Base-by-base conservation (phyloP, 1,284 basidiomycete species). In the Coriolopsis trogii region DNA sequence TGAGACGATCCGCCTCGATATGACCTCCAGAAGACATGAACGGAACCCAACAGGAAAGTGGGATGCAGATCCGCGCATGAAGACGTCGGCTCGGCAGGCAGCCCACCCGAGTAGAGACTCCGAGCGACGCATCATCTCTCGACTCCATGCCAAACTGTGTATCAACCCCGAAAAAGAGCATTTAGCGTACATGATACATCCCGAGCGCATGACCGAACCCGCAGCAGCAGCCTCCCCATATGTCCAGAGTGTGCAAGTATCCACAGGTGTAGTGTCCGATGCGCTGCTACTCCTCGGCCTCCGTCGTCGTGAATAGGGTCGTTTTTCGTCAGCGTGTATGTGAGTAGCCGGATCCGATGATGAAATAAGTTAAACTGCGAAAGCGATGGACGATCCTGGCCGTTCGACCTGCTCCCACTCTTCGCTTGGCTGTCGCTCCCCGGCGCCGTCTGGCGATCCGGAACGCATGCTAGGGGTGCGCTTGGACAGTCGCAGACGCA, bases 331-430 rank as follows among this genome's bases (percentile, higher is more conserved):
- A 31, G 15, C 6, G 25, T 18, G 18, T 9, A 42, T 33, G 29
- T 4, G 12, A 15, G 18, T 24, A 23, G 25, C n/a, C 45, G 15
- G 40, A n/a, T 43, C 25, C 23, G 10, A 36, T 39, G 20, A 20
- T 12, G 31, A 33, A 23, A 31, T 21, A 31, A 18, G n/a, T 48
- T 33, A 59, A n/a, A 53, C 48, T 23, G 48, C 57, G 15, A 36
- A 38, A 6, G 33, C 56, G 41, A 38, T 31, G 16, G 53, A 41
- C 30, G 56, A 50, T 26, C 42, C 28, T 8, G 60, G 55, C 24
- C 54, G 30, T 40, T 56, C 49, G 4, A 64, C 49, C 53, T 61
- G 53, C 42, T 62, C 58, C 62, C 62, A 64, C 13, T 61, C 62
- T 29, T 64, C 62, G 25, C 53, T 51, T 21, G 42, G 49, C 36